Evolutionary conservation across 2,329 filamentous ascomycete species (phyloP), one percentile per base, ranked within the genome.

Genomic region (Nemania bipapillata): DNA sequence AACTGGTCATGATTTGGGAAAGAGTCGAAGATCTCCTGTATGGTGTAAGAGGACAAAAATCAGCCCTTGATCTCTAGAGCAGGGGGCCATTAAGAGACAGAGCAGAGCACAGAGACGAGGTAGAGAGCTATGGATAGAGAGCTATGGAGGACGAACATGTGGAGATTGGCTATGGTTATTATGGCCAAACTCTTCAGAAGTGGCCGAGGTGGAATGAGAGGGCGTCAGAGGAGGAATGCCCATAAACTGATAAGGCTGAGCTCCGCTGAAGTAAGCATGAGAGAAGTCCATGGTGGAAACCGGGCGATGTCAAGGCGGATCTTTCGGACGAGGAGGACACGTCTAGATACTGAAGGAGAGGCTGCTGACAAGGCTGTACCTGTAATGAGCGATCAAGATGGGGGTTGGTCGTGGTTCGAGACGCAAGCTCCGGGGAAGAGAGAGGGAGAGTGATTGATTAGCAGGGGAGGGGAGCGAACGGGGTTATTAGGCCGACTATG

Each of bases 221-320:
- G 86, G 86, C 70, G 86, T 87, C 76, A 87, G 76, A 55, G 85
- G 85, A 65, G 83, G 80, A 62, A 88, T 83, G 71, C 82, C 81
- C 76, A 87, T 82, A 76, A 87, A 88, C 74, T 84, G 85, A 79
- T 86, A 87, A 57, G 84, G 80, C 79, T 86, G 84, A 68, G 81
- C 76, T 75, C 81, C 81, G 58, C 82, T 72, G 73, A 81, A 85
- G 77, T 86, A 88, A 53, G 82, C 78, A 70, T 85, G 86, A 54
- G 84, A 81, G 78, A 85, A 88, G 76, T 88, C 85, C 86, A 88
- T 88, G 57, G 72, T 71, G 30, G 17, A 50, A 12, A 35, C 66
- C 35, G 37, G n/a, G 47, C 40, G 30, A 45, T 30, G 63, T n/a
- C 42, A 57, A 26, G 40, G 32, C 42, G 50, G n/a, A 7, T 26